Evolutionary conservation across 306 rosid genomes (phyloP).

Genomic region (Lagenaria siceraria): DNA sequence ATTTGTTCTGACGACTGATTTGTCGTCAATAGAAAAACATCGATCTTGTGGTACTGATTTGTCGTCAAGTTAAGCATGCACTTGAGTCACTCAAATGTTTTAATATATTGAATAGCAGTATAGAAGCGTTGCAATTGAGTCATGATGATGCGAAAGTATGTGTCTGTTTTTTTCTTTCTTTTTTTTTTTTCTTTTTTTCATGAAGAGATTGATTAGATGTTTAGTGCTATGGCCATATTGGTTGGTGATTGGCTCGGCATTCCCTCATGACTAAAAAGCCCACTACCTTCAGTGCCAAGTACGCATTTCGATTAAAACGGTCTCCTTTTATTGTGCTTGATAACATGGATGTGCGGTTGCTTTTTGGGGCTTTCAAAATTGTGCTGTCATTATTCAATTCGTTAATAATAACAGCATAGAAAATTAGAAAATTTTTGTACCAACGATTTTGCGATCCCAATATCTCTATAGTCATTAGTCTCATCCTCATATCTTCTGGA

Average conservation of each 20-base stretch:
- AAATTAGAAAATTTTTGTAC: not conserved
- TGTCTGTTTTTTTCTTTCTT: no score
- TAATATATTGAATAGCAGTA: not conserved
- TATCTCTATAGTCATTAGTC: not conserved
- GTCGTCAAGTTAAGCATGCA: no score
- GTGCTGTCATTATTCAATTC: not conserved
- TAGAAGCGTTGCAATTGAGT: not conserved
- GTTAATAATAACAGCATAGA: not conserved
- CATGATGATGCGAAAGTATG: not conserved
- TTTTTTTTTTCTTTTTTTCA: not conserved
- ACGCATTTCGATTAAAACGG: not conserved
- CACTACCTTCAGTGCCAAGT: constrained; percentile 4
- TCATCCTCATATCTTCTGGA: not conserved
- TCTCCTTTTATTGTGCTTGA: constrained; percentile 10
- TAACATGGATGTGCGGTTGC: not conserved
- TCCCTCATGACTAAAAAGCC: not conserved
- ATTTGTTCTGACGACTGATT: no score
- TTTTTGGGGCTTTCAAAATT: not conserved
- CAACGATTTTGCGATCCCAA: not conserved
- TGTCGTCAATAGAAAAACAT: no score
- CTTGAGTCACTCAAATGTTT: no score
- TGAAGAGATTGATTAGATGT: not conserved
- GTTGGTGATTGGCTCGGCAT: not conserved
- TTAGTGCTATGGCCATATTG: not conserved
- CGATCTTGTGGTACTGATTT: no score